These are phyloP conservation scores for Picochlorum sp. DNA, from an alignment of 139 green algal species.

Conservation along the genomic window DNA sequence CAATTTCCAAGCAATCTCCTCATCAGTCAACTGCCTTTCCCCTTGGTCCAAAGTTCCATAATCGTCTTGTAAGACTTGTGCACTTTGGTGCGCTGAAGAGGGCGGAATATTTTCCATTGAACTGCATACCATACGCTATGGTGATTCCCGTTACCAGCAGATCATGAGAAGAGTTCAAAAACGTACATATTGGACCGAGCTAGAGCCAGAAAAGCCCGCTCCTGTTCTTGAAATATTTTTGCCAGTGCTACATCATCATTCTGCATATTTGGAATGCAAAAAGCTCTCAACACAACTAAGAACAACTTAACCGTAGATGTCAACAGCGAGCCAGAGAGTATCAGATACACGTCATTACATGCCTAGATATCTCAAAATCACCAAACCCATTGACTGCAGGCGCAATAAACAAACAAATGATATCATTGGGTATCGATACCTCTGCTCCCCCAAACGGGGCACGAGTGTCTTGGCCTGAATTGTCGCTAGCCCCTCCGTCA, in stretches of 20 bases:
- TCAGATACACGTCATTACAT: no score
- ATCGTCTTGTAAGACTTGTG: not conserved
- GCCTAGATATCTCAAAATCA: no score
- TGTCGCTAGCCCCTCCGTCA: no score
- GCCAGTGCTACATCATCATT: conserved; percentile 22
- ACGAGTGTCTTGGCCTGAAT: no score
- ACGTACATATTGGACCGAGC: conserved; percentile 13
- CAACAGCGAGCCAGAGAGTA: no score
- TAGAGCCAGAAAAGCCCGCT: conserved; percentile 23
- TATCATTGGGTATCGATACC: no score
- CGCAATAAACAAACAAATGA: no score
- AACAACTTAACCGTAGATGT: no score
- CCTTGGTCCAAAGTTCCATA: not conserved
- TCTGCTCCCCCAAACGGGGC: no score
- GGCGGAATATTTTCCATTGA: conserved; percentile 7
- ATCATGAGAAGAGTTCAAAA: not conserved
- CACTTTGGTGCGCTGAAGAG: not conserved
- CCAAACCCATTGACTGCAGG: no score
- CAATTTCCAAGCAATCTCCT: conserved; percentile 20
- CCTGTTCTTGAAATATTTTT: conserved; percentile 35
- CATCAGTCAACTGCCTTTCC: conserved; percentile 9
- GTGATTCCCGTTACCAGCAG: not conserved
- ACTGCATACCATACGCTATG: not conserved
- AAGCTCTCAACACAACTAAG: not conserved
- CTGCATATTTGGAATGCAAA: not conserved